These are phyloP conservation scores for Cercophora newfieldiana DNA, from an alignment of 495 filamentous ascomycete genomes.

Conservation along the genomic window DNA sequence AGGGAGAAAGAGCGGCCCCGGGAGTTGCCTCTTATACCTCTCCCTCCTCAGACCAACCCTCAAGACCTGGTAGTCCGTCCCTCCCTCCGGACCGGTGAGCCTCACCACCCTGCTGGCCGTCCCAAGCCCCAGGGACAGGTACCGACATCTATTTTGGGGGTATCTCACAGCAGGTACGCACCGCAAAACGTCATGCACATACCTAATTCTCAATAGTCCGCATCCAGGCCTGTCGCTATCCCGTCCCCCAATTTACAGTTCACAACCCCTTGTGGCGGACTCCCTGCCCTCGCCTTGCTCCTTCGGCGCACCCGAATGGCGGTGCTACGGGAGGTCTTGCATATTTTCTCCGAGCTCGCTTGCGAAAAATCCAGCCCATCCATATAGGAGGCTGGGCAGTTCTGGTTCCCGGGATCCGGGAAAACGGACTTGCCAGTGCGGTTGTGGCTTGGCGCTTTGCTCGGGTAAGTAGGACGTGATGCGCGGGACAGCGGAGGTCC, in stretches of 20 bases:
- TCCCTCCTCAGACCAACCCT: neutral
- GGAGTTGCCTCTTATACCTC: neutral
- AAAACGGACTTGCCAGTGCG: neutral
- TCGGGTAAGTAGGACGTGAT: neutral
- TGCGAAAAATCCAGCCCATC: neutral
- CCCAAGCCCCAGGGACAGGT: neutral
- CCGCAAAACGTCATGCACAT: neutral
- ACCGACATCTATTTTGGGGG: neutral
- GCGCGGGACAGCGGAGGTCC: neutral
- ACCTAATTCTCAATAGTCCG: neutral
- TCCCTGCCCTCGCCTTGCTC: neutral
- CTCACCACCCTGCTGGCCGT: neutral
- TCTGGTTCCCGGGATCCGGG: neutral
- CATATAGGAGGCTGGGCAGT: neutral
- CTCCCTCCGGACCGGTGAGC: neutral
- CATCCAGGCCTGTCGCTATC: neutral
- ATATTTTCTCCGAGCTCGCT: neutral
- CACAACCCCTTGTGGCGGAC: too few relatives aligned
- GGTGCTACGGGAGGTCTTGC: neutral
- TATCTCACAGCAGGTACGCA: neutral
- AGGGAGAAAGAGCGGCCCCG: neutral
- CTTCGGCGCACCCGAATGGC: neutral
- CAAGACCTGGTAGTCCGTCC: neutral
- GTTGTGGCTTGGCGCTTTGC: neutral
- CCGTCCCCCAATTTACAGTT: too few relatives aligned